phyloP scores from a whole-genome alignment of 106 monocot species.

The Amphibolis antarctica region DNA sequence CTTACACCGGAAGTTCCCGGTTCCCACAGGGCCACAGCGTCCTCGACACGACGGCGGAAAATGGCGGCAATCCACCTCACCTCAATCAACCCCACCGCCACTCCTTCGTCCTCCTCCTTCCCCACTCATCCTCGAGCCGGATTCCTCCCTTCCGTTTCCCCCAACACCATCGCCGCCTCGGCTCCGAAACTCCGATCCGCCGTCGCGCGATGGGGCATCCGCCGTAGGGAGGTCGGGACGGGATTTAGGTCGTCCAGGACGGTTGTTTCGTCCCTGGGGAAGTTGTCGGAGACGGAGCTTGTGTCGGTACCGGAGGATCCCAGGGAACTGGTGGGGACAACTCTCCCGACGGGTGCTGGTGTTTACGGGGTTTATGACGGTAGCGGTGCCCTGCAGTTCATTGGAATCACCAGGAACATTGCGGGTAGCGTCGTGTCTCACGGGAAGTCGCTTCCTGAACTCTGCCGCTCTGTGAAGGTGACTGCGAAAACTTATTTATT shows the following conservation, averaged over 20 bases:
- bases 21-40: no score
- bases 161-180: not conserved
- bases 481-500: no score
- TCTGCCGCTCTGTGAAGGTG: conserved; percentile 81
- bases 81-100: not conserved
- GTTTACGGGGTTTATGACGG: conserved; percentile 79
- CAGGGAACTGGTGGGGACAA: conserved; percentile 19
- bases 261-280: conserved; percentile 22
- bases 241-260: no score
- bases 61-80: not conserved
- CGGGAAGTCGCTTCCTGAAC: conserved; percentile 41
- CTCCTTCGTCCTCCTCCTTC: conserved; percentile 2
- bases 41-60: not conserved
- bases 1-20: no score
- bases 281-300: conserved; percentile 56
- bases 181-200: not conserved
- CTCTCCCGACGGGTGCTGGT: conserved; percentile 53
- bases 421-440: conserved; percentile 51
- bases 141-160: conserved; percentile 5
- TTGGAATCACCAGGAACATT: conserved; percentile 72
- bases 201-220: not conserved
- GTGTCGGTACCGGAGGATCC: conserved; percentile 33
- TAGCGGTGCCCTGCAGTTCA: conserved; percentile 73
- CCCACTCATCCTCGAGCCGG: not conserved
- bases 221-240: no score